Percentiles rank a stretch among this genome's conserved stretches.
These are phyloP conservation scores for Kalaharituber pfeilii DNA, from an alignment of 2,329 filamentous ascomycete genomes.

Conservation along the genomic window DNA sequence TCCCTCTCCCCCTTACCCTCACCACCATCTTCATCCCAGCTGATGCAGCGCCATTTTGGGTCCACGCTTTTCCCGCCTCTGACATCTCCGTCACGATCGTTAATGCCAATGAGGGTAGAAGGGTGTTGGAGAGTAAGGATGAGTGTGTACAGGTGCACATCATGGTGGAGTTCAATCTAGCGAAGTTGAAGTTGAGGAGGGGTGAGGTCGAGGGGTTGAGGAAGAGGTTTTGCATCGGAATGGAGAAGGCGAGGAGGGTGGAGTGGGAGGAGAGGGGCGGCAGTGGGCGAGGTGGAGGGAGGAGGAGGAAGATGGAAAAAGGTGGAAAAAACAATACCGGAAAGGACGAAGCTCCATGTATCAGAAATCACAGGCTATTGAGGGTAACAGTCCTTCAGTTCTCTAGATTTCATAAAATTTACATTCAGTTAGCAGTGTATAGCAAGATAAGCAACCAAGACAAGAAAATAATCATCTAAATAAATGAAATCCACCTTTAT, in stretches of 20 bases:
- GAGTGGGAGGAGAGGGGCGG: slow-evolving; percentile 52
- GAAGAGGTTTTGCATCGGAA: slow-evolving; percentile 50
- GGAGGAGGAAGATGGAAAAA: too few relatives aligned
- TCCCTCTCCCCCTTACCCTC: background rate
- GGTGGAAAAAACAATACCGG: too few relatives aligned
- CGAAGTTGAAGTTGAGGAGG: slow-evolving; percentile 61
- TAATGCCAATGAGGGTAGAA: slow-evolving; percentile 29
- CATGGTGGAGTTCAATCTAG: slow-evolving; percentile 71
- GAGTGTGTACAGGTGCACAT: slow-evolving; percentile 76
- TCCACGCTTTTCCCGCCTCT: slow-evolving; percentile 67
- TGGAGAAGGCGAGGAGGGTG: slow-evolving; percentile 45
- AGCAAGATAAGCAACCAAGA: too few relatives aligned
- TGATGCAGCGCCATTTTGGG: slow-evolving; percentile 27
- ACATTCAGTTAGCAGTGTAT: too few relatives aligned
- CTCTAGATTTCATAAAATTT: too few relatives aligned
- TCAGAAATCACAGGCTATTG: too few relatives aligned
- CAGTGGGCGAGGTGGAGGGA: too few relatives aligned
- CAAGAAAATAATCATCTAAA: too few relatives aligned
- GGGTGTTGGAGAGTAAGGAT: slow-evolving; percentile 47
- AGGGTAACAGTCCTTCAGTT: too few relatives aligned
- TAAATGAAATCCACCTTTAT: too few relatives aligned
- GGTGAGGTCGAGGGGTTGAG: slow-evolving; percentile 48
- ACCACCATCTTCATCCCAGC: slow-evolving; percentile 14
- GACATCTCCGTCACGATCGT: slow-evolving; percentile 40
- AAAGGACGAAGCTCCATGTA: too few relatives aligned